These are phyloP conservation scores for Scopulariopsis brevicaulis DNA, from an alignment of 2,329 filamentous ascomycete genomes.

Conservation along the genomic window DNA sequence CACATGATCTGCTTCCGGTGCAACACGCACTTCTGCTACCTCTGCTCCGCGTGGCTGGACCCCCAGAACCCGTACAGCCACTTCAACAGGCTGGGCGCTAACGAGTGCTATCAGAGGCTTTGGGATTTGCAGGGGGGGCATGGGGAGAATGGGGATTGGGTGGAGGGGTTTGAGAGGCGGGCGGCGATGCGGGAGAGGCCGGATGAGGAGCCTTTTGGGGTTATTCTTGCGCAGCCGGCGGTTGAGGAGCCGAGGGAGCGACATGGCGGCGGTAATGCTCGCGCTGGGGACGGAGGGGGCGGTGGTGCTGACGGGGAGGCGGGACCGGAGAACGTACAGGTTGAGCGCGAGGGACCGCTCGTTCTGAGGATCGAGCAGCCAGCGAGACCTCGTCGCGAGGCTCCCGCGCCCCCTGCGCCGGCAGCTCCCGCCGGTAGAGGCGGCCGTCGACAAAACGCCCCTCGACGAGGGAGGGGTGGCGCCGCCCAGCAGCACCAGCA, in stretches of 20 bases:
- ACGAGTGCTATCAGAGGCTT: slow-evolving; percentile 66
- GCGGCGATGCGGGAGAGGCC: slow-evolving; percentile 5
- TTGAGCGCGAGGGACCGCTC: slow-evolving; percentile 45
- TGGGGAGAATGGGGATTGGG: slow-evolving; percentile 19
- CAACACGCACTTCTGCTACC: slow-evolving; percentile 86
- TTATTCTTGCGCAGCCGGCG: slow-evolving; percentile 11
- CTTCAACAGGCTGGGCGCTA: slow-evolving; percentile 56
- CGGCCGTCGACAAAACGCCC: neutral
- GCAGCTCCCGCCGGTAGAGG: neutral
- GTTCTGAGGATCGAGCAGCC: slow-evolving; percentile 38
- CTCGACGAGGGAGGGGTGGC: neutral
- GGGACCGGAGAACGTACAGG: slow-evolving; percentile 8
- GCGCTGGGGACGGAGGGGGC: slow-evolving; percentile 14
- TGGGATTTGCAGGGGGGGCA: slow-evolving; percentile 88
- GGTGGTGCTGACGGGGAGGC: slow-evolving; percentile 9
- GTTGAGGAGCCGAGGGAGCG: slow-evolving; percentile 15
- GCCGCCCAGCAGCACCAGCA: neutral
- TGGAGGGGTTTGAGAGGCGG: neutral
- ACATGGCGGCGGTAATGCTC: slow-evolving; percentile 14
- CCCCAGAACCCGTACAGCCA: slow-evolving; percentile 76
- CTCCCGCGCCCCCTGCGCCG: neutral
- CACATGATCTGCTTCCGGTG: slow-evolving; percentile 94
- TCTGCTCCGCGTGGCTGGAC: slow-evolving; percentile 80
- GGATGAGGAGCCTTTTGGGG: slow-evolving; percentile 7
- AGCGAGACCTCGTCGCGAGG: slow-evolving; percentile 12